phyloP scores from a whole-genome alignment of 192 early-diverging fungal genomes.

The Gaertneriomyces semiglobifer region DNA sequence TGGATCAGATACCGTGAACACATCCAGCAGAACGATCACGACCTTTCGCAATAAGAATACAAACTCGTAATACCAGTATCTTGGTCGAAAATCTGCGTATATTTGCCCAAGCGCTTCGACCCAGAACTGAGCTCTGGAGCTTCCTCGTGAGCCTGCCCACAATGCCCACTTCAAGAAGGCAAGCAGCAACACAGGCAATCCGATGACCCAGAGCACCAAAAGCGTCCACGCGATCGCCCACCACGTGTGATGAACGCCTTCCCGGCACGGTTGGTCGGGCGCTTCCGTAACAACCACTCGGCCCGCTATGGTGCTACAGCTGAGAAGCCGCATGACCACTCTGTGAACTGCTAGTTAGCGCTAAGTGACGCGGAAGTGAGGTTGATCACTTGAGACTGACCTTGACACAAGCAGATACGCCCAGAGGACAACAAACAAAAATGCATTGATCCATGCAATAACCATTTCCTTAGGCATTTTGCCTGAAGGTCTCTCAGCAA shows the following conservation, averaged over 20 bases:
- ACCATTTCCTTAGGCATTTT: conserved; percentile 8
- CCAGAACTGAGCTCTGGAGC: conserved; percentile 9
- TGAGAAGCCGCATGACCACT: conserved; percentile 12
- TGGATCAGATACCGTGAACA: conserved; percentile 18
- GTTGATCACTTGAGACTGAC: background rate
- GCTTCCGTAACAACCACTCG: conserved; percentile 18
- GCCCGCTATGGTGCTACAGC: conserved; percentile 8
- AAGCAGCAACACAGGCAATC: conserved; percentile 11
- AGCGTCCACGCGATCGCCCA: conserved; percentile 14
- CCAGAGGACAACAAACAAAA: conserved; percentile 22
- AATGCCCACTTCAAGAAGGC: conserved; percentile 23
- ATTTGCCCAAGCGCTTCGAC: conserved; percentile 18
- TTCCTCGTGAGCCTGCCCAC: conserved; percentile 6
- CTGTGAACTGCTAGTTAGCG: background rate
- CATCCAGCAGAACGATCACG: conserved; percentile 18
- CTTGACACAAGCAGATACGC: conserved; percentile 19
- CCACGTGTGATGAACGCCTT: conserved; percentile 17
- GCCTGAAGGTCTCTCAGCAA: background rate
- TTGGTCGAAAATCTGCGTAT: conserved; percentile 20
- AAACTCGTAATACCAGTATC: conserved; percentile 25
- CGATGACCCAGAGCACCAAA: conserved; percentile 16
- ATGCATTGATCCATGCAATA: conserved; percentile 25
- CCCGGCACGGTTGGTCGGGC: conserved; percentile 14
- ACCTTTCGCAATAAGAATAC: conserved; percentile 17
- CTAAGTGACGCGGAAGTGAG: background rate